Base-by-base conservation (phyloP, 345 rosid genomes). In the Hibiscus mutabilis region DNA sequence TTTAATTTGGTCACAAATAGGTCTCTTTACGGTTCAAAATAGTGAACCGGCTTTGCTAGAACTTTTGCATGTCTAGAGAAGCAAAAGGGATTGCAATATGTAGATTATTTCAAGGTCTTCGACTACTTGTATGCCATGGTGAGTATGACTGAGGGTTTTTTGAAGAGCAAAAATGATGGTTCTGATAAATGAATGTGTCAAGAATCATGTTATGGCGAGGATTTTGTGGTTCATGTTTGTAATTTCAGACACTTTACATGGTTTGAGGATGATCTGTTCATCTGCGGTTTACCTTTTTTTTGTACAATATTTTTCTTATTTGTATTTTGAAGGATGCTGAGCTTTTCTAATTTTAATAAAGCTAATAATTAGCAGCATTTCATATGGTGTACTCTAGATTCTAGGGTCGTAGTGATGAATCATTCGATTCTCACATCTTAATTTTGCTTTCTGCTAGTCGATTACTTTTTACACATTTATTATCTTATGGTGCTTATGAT, bases 11-110 rank as follows among this genome's bases (percentile, higher is more conserved):
- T 46, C 33, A 65, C 69, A 65, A 13, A 14, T 65, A 65, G 19
- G 69, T 29, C 53, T 65, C 19, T 65, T 22, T 22, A 44, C 46
- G 69, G 69, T 44, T 66, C 35, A 24, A 44, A 66, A 44, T 46
- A 24, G 56, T 66, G 56, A 66, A 66, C 14, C 18, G 13, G 37
- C 69, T 44, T 66, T 22, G 6, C 31, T 21, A 12, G 18, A 64
- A 40, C 68, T 40, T 64, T 64, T 63, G 21, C 51, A 37, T 63
- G 29, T 40, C n/a, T 21, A 27, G 31, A 40, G 52, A 37, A 66
- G 69, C 55, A 24, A 66, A 24, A 66, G 35, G 55, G 35, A 44
- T 25, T 24, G 33, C 33, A 46, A 15, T 66, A 12, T 66, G 7
- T 66, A 66, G 35, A 66, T 24, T n/a, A 55, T 8, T 33, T 44